phyloP scores from a whole-genome alignment of 768 basidiomycete species.

The Pisolithus orientalis region DNA sequence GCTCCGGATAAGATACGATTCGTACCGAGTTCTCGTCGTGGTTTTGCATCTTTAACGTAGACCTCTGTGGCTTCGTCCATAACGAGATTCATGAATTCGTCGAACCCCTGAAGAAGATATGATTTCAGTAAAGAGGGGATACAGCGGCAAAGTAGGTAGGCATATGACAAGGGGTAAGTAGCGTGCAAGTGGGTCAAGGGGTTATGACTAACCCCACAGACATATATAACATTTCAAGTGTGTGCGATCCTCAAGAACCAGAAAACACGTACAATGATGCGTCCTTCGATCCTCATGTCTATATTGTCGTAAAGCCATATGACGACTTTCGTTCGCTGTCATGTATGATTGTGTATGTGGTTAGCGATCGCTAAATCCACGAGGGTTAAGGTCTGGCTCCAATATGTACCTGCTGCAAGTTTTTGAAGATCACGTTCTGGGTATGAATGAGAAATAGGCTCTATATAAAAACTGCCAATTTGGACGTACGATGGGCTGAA shows the following conservation, averaged over 20 bases:
- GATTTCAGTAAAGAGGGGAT: constrained; percentile 17
- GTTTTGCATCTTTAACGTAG: constrained; percentile 84
- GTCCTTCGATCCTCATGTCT: constrained; percentile 94
- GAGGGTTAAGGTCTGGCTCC: no score
- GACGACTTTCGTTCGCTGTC: constrained; percentile 73
- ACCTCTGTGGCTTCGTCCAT: constrained; percentile 92
- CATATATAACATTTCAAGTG: constrained; percentile 35
- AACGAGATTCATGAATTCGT: constrained; percentile 99
- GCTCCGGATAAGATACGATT: constrained; percentile 4
- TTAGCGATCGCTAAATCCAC: not conserved
- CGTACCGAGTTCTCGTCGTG: constrained; percentile 77
- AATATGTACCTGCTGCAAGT: constrained; percentile 69
- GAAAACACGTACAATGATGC: constrained; percentile 76
- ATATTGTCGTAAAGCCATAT: constrained; percentile 98
- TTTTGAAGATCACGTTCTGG: constrained; percentile 97
- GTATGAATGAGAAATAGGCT: constrained; percentile 6
- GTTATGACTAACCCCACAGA: constrained; percentile 16
- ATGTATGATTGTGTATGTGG: constrained; percentile 8
- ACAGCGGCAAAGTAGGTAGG: not conserved
- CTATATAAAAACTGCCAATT: not conserved
- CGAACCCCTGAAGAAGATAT: constrained; percentile 68
- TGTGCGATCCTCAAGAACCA: constrained; percentile 11
- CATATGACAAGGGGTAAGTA: constrained; percentile 3
- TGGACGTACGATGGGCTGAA: constrained; percentile 91
- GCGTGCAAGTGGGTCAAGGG: constrained; percentile 2